phyloP scores from a whole-genome alignment of 148 eudicot species.

The Rhododendron vialii region DNA sequence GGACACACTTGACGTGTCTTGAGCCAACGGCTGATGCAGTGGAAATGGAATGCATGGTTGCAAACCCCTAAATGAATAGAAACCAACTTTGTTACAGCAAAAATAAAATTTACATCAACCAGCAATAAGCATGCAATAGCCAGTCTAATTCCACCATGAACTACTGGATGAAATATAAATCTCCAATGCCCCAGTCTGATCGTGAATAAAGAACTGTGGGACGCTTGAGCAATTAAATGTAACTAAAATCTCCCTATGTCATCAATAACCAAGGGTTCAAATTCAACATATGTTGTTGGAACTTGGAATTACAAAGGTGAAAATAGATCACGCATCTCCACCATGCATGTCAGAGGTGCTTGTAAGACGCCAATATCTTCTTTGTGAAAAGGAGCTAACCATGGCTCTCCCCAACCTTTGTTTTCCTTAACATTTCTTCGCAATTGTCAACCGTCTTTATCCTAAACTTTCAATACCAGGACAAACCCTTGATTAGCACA shows the following conservation, averaged over 20 bases:
- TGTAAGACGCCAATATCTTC: not conserved
- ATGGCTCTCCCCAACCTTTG: not conserved
- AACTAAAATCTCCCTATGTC: not conserved
- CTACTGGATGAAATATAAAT: not conserved
- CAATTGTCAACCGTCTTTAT: not conserved
- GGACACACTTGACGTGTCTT: slow-evolving; percentile 96
- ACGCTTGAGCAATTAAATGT: not conserved
- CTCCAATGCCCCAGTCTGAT: not conserved
- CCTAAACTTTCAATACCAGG: not conserved
- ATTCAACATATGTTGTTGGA: not conserved
- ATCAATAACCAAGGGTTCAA: not conserved
- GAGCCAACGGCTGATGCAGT: slow-evolving; percentile 91
- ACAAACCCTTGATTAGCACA: not conserved
- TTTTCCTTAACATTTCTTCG: not conserved
- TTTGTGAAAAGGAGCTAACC: not conserved
- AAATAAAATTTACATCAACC: not conserved
- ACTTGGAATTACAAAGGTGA: not conserved
- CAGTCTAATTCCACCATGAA: slow-evolving; percentile 51
- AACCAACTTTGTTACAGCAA: slow-evolving; percentile 8
- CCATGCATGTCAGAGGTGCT: not conserved
- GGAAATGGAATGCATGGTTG: slow-evolving; percentile 92
- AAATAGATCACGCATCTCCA: not conserved
- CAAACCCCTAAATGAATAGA: slow-evolving; percentile 36
- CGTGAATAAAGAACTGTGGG: not conserved
- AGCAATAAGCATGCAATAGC: too few relatives aligned